These are phyloP conservation scores for Calamus simplicifolius DNA, from an alignment of 176 grass and related monocot genomes.

Conservation along the genomic window DNA sequence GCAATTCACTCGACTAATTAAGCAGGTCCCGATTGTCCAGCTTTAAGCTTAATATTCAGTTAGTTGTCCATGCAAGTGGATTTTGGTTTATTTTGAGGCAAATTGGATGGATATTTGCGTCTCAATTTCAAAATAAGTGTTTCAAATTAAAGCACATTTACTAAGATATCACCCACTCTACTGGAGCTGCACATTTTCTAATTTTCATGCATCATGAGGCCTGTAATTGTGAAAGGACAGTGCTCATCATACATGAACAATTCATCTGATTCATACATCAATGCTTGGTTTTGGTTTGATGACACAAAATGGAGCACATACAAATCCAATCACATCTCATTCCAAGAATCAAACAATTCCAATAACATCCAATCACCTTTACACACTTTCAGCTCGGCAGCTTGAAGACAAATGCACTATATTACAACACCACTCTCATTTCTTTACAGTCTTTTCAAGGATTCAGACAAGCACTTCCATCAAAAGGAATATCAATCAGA, in stretches of 20 bases:
- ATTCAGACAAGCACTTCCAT: background rate
- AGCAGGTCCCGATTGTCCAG: too few species aligned
- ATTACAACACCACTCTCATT: background rate
- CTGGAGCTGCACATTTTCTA: slow-evolving; percentile 4
- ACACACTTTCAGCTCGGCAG: background rate
- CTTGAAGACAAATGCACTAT: background rate
- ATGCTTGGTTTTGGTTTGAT: slow-evolving; percentile 5
- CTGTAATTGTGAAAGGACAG: slow-evolving; percentile 9
- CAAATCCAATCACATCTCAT: slow-evolving; percentile 26
- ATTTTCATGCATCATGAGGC: slow-evolving; percentile 1
- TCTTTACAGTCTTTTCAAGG: background rate
- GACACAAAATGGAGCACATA: background rate
- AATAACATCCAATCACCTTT: slow-evolving; percentile 2
- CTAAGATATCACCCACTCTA: slow-evolving; percentile 1
- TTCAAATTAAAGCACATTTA: too few species aligned
- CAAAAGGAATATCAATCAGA: background rate
- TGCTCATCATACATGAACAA: slow-evolving; percentile 13
- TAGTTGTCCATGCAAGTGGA: too few species aligned
- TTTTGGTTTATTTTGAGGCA: too few species aligned
- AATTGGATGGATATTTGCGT: too few species aligned
- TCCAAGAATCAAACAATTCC: slow-evolving; percentile 15
- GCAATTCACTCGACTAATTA: too few species aligned
- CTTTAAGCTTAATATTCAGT: too few species aligned
- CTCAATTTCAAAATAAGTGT: too few species aligned
- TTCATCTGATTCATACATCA: slow-evolving; percentile 17